Base-by-base conservation (phyloP, 768 basidiomycete genomes). In the Boletus vermiculosoides region DNA sequence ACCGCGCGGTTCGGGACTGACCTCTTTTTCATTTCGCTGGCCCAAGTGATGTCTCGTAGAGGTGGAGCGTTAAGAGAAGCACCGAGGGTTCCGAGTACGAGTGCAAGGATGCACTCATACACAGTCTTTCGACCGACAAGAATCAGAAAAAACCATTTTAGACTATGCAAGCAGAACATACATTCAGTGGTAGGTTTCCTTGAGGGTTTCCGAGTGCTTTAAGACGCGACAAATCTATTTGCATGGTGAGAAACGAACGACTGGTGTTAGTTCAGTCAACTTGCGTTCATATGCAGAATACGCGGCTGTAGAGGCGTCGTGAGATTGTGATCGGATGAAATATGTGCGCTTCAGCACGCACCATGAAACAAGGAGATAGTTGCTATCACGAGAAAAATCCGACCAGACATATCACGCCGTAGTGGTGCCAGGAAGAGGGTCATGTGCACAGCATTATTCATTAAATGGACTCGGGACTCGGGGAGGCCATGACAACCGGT, bases 21-120 rank as follows among this genome's bases (percentile, higher is more conserved):
- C 92, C 86, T 80, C 67, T 81, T 86, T 63, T 81, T 82, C 92
- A 94, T 94, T 73, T 95, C 92, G 63, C 88, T 91, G 18, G 90
- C 83, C 92, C 91, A 94, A 34, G 88, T 87, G 57, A 93, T 90
- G 64, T 92, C 89, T 63, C 87, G 90, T 34, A 93, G 73, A 33
- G 77, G 69, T 1, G 90, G 83, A 8, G 87, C 79, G 61, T 81
- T 86, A 57, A 90, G 63, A n/a, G 84, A 82, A 33, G 89, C 88
- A 8, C 90, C 92, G 4, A 92, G 56, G 20, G 83, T 85, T 22
- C 90, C 90, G 11, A 88, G 58, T n/a, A 85, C 62, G 20, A 92
- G 76, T 1, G 84, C 82, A 51, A 84, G 44, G 23, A 90, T 63
- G 12, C 85, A 81, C 70, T 94, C 89, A 34, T 86, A 51, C 20